A percentile compares a stretch with the other conserved stretches of the same genome.
phyloP scores from a whole-genome alignment of 441 rosid species.

The Raphanus hybrid region DNA sequence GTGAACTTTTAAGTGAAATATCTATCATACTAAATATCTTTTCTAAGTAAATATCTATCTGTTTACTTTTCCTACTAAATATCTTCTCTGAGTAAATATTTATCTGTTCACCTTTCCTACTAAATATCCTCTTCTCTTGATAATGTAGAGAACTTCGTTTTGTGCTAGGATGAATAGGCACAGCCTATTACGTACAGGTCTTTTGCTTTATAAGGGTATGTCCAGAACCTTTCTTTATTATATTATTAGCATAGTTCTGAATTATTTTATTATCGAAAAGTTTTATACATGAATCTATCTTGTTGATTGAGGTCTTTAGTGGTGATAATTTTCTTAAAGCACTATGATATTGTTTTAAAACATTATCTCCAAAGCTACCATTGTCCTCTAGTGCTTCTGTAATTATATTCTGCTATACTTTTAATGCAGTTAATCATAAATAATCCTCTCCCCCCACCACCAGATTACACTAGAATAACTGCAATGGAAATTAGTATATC shows the following conservation, averaged over 20 bases:
- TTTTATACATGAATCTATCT: conserved; percentile 29
- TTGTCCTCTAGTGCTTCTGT: conserved; percentile 29
- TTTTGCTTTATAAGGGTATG: conserved; percentile 36
- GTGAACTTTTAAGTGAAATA: conserved; percentile 26
- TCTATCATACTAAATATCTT: neutral
- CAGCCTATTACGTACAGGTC: conserved; percentile 33
- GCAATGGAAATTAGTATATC: neutral
- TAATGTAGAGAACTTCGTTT: conserved; percentile 20
- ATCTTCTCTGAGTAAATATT: neutral
- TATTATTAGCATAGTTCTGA: conserved; percentile 18
- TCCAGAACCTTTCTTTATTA: conserved; percentile 19
- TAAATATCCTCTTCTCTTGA: conserved; percentile 12
- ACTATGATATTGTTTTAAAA: conserved; percentile 29
- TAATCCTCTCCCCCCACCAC: neutral
- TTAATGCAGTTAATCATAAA: conserved; percentile 7
- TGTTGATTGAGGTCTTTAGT: conserved; percentile 31
- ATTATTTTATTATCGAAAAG: conserved; percentile 24
- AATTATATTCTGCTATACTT: conserved; percentile 14
- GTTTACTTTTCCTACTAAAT: neutral
- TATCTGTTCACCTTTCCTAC: neutral
- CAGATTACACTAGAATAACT: conserved; percentile 16
- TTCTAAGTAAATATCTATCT: neutral
- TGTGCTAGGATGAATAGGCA: conserved; percentile 41
- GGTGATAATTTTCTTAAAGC: conserved; percentile 32
- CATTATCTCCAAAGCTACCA: conserved; percentile 33